Evolutionary conservation across 768 basidiomycete species (phyloP), one percentile per base, ranked within the genome.

Genomic region (Peribolospora kevripleyi): DNA sequence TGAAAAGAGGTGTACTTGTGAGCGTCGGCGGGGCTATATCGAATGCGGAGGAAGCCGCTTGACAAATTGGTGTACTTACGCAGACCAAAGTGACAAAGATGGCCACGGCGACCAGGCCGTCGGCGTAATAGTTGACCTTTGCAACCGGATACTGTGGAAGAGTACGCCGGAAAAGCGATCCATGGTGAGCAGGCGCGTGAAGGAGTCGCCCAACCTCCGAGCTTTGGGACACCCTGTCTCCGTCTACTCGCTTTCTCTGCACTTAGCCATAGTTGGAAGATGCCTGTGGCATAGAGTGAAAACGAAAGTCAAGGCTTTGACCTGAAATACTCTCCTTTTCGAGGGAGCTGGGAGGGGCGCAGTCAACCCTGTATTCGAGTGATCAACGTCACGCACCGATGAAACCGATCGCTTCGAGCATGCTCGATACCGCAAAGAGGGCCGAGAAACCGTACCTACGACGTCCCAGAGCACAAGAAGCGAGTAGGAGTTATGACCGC

Each of bases 121-220:
- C 54, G 0, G 65, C 63, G 38, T 58, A 64, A 55, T 64, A 66
- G 53, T 62, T 63, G 59, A 64, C 49, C 50, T 59, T 50, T 42
- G 48, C 7, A 43, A 54, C 5, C 45, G 39, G 25, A 25, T 25
- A 25, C 25, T 25, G 25, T 25, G 25, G 25, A 25, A 25, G 25
- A 25, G 25, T 25, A 25, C 25, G 25, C 25, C 25, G 25, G 25
- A 25, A 25, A 25, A 25, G 1, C 25, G 25, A 25, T 25, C 25
- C 25, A 25, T 1, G 25, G 25, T 25, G 25, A 25, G 25, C 25
- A 25, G 25, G 25, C 25, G 25, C 25, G 25, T 25, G 25, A 25
- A 25, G 25, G 1, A 25, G 25, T 25, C 25, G 25, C 25, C 25
- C 1, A 25, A 25, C 25, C 25, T 25, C 25, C 25, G 25, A 25